A percentile compares a stretch with the other conserved stretches of the same genome.
phyloP scores from a whole-genome alignment of 768 basidiomycete species.

The Hypholoma sublateritium region DNA sequence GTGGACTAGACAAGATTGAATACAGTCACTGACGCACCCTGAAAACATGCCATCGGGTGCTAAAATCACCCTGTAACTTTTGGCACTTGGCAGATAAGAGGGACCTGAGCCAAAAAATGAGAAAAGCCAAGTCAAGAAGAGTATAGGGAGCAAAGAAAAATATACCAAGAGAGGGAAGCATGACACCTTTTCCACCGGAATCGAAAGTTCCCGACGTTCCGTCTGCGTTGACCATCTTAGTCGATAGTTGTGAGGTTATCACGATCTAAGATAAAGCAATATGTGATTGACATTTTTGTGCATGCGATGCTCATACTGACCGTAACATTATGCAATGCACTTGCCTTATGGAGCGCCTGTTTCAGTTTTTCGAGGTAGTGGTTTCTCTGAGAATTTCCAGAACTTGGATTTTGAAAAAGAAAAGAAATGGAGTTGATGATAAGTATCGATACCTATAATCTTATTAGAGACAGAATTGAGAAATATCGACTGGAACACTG shows the following conservation, averaged over 20 bases:
- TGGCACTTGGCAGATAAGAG: constrained; percentile 37
- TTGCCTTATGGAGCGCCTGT: constrained; percentile 49
- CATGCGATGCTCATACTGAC: constrained; percentile 28
- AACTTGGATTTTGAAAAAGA: constrained; percentile 54
- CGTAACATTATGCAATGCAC: constrained; percentile 46
- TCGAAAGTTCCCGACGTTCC: constrained; percentile 68
- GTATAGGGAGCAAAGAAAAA: background rate
- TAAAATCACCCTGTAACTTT: constrained; percentile 36
- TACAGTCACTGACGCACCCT: constrained; percentile 28
- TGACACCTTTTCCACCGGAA: constrained; percentile 57
- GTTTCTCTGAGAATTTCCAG: constrained; percentile 37
- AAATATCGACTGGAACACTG: constrained; percentile 13
- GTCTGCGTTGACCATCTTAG: constrained; percentile 63
- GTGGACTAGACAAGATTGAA: background rate
- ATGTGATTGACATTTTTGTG: background rate
- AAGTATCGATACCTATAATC: constrained; percentile 52
- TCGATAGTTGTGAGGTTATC: constrained; percentile 68
- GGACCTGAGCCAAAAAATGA: constrained; percentile 24
- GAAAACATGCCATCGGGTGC: constrained; percentile 30
- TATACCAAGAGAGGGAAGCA: constrained; percentile 67
- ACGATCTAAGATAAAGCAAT: constrained; percentile 33
- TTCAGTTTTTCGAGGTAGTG: constrained; percentile 52
- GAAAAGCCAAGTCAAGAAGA: background rate
- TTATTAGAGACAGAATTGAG: background rate
- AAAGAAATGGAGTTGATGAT: constrained; percentile 69